phyloP scores from a whole-genome alignment of 1,284 basidiomycete genomes.

The Pascua sp. region DNA sequence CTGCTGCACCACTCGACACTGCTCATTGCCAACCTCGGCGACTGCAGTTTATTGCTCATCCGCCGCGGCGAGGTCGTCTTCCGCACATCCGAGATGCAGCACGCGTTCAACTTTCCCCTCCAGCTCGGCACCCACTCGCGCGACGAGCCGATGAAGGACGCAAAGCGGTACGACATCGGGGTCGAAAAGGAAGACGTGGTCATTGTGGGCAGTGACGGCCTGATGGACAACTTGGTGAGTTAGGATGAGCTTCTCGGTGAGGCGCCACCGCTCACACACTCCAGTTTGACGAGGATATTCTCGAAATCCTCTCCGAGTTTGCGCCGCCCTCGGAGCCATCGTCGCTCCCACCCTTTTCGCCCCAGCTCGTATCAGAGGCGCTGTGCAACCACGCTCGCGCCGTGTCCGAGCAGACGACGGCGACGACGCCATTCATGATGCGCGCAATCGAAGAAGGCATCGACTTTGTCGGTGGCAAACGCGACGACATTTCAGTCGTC shows the following conservation, averaged over 20 bases:
- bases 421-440: conserved; percentile 56
- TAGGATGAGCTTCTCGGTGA: conserved; percentile 2
- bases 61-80: conserved; percentile 74
- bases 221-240: conserved; percentile 75
- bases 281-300: conserved; percentile 83
- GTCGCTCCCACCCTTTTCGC: conserved; percentile 47
- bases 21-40: conserved; percentile 85
- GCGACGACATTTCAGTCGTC: conserved; percentile 47
- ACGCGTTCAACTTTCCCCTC: conserved; percentile 87
- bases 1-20: conserved; percentile 68
- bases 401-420: conserved; percentile 53
- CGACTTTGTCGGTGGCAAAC: conserved; percentile 51
- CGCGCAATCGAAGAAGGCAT: conserved; percentile 57
- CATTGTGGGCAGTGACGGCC: conserved; percentile 82
- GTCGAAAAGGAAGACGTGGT: conserved; percentile 84
- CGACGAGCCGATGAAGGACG: conserved; percentile 66
- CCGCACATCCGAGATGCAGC: conserved; percentile 92
- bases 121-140: conserved; percentile 69
- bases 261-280: background rate
- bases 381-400: conserved; percentile 54
- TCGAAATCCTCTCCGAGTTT: conserved; percentile 79
- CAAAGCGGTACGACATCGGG: conserved; percentile 67
- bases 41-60: conserved; percentile 83
- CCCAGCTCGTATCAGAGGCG: conserved; percentile 55
- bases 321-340: conserved; percentile 39